Base-by-base conservation (phyloP, 1,284 basidiomycete species). In the Trichosporon sp. region DNA sequence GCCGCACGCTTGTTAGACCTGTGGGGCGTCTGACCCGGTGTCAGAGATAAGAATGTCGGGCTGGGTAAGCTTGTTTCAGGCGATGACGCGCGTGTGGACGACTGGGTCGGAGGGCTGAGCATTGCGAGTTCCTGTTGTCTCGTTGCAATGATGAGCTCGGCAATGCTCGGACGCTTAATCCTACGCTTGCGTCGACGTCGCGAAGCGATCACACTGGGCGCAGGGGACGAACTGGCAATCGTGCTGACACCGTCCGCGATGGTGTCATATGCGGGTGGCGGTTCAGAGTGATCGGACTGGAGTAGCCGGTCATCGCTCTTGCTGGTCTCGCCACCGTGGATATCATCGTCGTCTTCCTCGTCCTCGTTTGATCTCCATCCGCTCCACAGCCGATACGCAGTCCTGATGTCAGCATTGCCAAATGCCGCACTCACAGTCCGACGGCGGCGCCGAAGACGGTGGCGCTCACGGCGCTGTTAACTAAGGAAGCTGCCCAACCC, bases 361-460 rank as follows among this genome's bases (percentile, higher is more conserved):
- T 64, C 27, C n/a, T 67, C 42, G 35, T 42, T 23, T 62, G 60
- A 62, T 44, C 62, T 23, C 66, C 64, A 64, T 15, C 68, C 67
- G 18, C 70, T 67, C 68, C 73, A 72, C 3, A 76, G 44, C 18
- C 75, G 68, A 51, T 76, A 76, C 5, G 77, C 75, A 11, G 76
- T 76, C 5, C 75, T 76, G 65, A 6, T 56, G 67, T 71, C 35
- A 71, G 70, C n/a, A n/a, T 47, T 1, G 6, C 21, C 5, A 1
- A 18, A 23, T 11, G 13, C 21, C 29, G 32, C 7, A 71, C 78
- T 73, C 67, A 79, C 77, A 79, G 68, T 51, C 77, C 76, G 2
- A 79, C 68, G 1, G 77, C 77, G 7, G 75, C 77, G 1, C 75
- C 70, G 51, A 76, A 73, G 0, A 79, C 76, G 3, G 75, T 74